Percentiles rank a stretch among this genome's conserved stretches.
These are phyloP conservation scores for Carpinus fangiana DNA, from an alignment of 306 rosid genomes.

Conservation along the genomic window DNA sequence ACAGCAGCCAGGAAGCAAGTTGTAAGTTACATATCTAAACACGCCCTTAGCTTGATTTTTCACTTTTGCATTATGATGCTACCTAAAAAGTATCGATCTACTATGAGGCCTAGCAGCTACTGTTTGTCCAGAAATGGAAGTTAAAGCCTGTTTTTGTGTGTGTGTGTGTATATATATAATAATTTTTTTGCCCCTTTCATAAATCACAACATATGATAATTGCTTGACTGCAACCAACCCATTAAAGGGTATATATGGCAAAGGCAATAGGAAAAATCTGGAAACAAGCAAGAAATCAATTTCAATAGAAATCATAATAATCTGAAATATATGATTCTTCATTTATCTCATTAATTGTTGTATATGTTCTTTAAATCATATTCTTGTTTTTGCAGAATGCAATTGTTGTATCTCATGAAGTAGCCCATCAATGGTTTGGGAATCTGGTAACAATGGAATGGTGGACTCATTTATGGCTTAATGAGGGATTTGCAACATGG, in stretches of 20 bases:
- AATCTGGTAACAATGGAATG: conserved; percentile 76
- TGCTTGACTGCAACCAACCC: neutral
- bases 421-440: conserved; percentile 79
- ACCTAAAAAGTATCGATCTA: neutral
- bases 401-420: conserved; percentile 58
- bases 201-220: neutral
- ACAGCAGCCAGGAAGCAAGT: conserved; percentile 45
- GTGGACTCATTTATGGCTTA: conserved; percentile 80
- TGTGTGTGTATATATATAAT: neutral
- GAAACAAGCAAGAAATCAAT: neutral
- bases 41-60: neutral
- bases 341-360: neutral
- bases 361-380: neutral
- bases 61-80: neutral
- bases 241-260: neutral
- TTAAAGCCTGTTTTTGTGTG: neutral
- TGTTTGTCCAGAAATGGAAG: neutral
- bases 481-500: conserved; percentile 75
- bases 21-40: conserved; percentile 31
- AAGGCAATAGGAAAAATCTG: neutral
- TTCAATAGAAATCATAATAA: neutral
- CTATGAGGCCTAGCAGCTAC: neutral
- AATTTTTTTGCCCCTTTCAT: neutral
- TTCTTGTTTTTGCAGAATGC: conserved; percentile 38
- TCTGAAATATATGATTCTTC: neutral